Base-by-base conservation (phyloP, 352 stramenopile genomes). In the Globisporangium mamillatum region DNA sequence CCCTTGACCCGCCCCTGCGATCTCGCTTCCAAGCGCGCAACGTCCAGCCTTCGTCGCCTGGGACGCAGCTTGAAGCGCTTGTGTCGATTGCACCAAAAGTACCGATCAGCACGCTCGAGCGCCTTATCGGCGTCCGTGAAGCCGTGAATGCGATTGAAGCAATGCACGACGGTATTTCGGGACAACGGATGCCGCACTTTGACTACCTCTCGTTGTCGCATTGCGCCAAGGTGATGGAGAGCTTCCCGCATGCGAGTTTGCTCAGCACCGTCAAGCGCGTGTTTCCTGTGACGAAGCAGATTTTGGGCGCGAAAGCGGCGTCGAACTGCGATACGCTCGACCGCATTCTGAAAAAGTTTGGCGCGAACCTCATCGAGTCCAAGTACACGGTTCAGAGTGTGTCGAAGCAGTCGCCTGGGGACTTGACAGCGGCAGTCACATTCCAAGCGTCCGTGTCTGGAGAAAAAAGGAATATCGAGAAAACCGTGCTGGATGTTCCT, bases 1-100 rank as follows among this genome's bases (percentile, higher is more conserved):
- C 90, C 12, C 77, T 97, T 20, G 91, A 97, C 57, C 91, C 91
- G 27, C 91, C 91, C 6, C 74, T 97, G 12, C 86, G 91, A 1
- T 97, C 88, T 4, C 84, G 91, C 16, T 97, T 97, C 80, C 78
- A 95, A 59, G 90, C 89, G 4, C 76, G 89, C 10, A 86, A 89
- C 52, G 72, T 97, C 1, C 71, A 80, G 46, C 78, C 86, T 4
- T 80, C 78, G 8, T 88, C 82, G 22, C 87, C 84, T 10, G 85
- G 84, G 2, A 86, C 81, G 8, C 84, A 90, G 32, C 66, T 93
- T 3, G 84, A 92, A 46, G 69, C 74, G 34, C 69, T 94, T 2
- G 64, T 92, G 16, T 63, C 70, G 2, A 63, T 79, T 16, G 74
- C 83, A 8, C 81, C 81, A 0, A 78, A 76, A 4, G 84, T 91